Percentiles rank a stretch among this genome's conserved stretches.
Conservation (phyloP, 768 basidiomycete species). For the Clitopilus passeckerianus region DNA sequence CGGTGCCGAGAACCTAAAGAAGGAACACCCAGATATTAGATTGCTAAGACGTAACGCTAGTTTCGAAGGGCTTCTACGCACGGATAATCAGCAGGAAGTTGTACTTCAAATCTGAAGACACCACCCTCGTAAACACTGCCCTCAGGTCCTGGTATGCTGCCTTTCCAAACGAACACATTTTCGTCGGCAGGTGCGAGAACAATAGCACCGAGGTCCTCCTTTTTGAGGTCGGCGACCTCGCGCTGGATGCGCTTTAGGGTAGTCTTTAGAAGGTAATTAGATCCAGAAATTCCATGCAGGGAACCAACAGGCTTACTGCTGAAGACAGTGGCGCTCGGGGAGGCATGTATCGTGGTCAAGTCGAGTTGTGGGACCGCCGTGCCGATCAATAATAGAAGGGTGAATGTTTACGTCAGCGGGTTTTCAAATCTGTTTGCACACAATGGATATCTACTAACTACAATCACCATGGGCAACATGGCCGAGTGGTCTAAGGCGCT, state of each 20-base stretch:
- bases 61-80: constrained; percentile 29
- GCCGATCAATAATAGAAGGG: not conserved
- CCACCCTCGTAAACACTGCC: constrained; percentile 83
- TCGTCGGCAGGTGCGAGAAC: constrained; percentile 60
- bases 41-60: not conserved
- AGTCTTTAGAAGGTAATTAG: constrained; percentile 22
- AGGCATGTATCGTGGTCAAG: constrained; percentile 13
- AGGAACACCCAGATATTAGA: constrained; percentile 4
- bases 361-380: not conserved
- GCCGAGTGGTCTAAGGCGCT: constrained; percentile 61
- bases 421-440: not conserved
- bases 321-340: constrained; percentile 15
- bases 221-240: constrained; percentile 75
- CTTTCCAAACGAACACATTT: constrained; percentile 70
- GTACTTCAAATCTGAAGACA: constrained; percentile 62
- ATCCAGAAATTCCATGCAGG: not conserved
- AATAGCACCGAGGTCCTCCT: constrained; percentile 77
- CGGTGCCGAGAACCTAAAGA: constrained; percentile 69
- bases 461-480: constrained; percentile 36
- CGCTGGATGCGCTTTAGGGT: constrained; percentile 82
- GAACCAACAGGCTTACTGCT: constrained; percentile 11
- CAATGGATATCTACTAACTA: not conserved
- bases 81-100: constrained; percentile 75
- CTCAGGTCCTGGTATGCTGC: constrained; percentile 75
- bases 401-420: too few species aligned